Evolutionary conservation across 352 stramenopile species (phyloP).

Genomic region (Thalassiosira pacifica): DNA sequence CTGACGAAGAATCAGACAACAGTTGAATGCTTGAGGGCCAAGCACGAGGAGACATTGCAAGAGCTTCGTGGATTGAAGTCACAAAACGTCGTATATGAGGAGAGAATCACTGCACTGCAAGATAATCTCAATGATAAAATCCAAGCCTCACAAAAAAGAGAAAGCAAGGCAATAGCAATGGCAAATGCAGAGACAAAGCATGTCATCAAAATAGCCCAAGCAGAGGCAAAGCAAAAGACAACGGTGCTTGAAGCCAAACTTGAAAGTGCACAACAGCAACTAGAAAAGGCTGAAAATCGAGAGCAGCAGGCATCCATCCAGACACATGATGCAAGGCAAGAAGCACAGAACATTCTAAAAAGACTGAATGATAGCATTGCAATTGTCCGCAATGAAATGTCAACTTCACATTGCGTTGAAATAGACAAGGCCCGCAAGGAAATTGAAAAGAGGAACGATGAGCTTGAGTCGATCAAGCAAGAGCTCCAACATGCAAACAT

Average conservation of each 20-base stretch:
- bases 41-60: conserved; percentile 20
- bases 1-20: conserved; percentile 17
- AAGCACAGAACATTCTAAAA: conserved; percentile 27
- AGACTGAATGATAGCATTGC: conserved; percentile 37
- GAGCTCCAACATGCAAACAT: conserved; percentile 33
- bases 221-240: conserved; percentile 32
- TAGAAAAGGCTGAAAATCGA: conserved; percentile 41
- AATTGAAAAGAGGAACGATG: conserved; percentile 23
- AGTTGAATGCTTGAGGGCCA: conserved; percentile 30
- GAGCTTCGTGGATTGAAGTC: conserved; percentile 34
- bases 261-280: conserved; percentile 28
- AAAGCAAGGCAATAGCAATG: conserved; percentile 33
- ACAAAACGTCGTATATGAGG: conserved; percentile 19
- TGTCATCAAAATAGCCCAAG: conserved; percentile 5
- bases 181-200: conserved; percentile 31
- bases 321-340: conserved; percentile 35
- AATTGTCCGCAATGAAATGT: conserved; percentile 28
- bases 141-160: conserved; percentile 26
- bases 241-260: conserved; percentile 50
- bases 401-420: conserved; percentile 39
- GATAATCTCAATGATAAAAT: conserved; percentile 26
- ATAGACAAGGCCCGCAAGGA: no score
- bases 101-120: conserved; percentile 26
- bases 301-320: conserved; percentile 40
- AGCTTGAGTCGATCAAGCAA: conserved; percentile 29